Evolutionary conservation across 768 basidiomycete genomes (phyloP).

Genomic region (Cystobasidium tubakii): DNA sequence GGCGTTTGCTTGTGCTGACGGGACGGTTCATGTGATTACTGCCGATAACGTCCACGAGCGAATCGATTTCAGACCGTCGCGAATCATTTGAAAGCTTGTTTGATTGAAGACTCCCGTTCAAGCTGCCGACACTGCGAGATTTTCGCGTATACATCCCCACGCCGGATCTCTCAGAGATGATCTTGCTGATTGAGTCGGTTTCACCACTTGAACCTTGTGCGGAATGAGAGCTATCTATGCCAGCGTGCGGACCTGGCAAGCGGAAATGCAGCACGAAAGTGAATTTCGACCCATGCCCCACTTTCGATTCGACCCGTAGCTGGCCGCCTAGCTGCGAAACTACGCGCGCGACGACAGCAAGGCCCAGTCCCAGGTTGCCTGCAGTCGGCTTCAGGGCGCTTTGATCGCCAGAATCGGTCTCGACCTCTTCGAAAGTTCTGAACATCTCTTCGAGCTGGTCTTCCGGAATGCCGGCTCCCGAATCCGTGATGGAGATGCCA

Average conservation of each 20-base stretch:
- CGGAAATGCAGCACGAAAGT: constrained; percentile 66
- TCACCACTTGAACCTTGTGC: neutral
- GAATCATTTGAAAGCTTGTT: constrained; percentile 37
- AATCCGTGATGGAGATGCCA: constrained; percentile 40
- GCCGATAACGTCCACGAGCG: constrained; percentile 51
- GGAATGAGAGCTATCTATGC: neutral
- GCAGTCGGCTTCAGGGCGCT: neutral
- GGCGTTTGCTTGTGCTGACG: neutral
- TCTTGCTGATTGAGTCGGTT: neutral
- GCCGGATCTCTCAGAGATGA: neutral
- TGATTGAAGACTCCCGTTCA: constrained; percentile 3
- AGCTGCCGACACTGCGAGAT: neutral
- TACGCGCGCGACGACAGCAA: constrained; percentile 74
- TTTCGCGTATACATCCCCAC: neutral
- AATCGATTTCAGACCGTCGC: constrained; percentile 49
- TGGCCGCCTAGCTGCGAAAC: constrained; percentile 73
- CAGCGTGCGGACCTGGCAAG: constrained; percentile 44
- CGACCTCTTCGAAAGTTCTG: constrained; percentile 72
- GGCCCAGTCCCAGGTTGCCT: constrained; percentile 58
- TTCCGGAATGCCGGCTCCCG: constrained; percentile 58
- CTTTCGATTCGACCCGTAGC: constrained; percentile 67
- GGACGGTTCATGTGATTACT: constrained; percentile 32
- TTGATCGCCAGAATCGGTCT: constrained; percentile 50
- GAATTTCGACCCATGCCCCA: constrained; percentile 65
- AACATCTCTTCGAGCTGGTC: constrained; percentile 69